Percentiles rank a stretch among this genome's conserved stretches.
These are phyloP conservation scores for Baudoinia panamericana DNA, from an alignment of 495 filamentous ascomycete species.

Conservation along the genomic window DNA sequence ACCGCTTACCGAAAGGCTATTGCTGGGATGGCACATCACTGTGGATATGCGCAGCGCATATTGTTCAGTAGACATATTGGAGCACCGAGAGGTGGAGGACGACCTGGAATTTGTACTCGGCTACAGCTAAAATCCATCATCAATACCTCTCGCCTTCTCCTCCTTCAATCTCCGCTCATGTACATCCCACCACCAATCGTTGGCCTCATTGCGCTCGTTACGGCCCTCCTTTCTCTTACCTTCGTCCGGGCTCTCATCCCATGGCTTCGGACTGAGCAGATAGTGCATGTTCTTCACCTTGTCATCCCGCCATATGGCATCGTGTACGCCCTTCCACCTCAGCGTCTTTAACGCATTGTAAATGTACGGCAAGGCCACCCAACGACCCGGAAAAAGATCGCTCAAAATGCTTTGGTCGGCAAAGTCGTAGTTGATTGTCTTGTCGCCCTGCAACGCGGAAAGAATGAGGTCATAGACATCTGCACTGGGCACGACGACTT, in stretches of 20 bases:
- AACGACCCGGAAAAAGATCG: conserved; percentile 51
- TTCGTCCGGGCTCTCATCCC: conserved; percentile 46
- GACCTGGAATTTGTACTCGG: no score
- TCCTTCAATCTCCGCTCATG: conserved; percentile 40
- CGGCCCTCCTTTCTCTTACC: conserved; percentile 21
- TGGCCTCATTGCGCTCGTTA: conserved; percentile 37
- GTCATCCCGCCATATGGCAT: conserved; percentile 60
- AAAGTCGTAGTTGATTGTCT: conserved; percentile 48
- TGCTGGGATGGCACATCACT: no score
- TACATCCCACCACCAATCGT: conserved; percentile 53
- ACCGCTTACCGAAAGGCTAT: no score
- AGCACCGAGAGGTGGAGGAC: no score
- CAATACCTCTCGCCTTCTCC: conserved; percentile 36
- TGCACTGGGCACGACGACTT: conserved; percentile 53
- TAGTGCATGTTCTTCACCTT: conserved; percentile 70
- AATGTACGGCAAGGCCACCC: conserved; percentile 61
- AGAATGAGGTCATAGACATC: conserved; percentile 45
- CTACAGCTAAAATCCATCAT: conserved; percentile 36
- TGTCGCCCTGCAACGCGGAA: conserved; percentile 32
- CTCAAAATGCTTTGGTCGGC: conserved; percentile 62
- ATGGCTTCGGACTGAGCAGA: conserved; percentile 68
- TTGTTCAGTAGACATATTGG: no score
- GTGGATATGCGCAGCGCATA: no score
- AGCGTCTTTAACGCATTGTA: conserved; percentile 79
- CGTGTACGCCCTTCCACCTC: conserved; percentile 53